phyloP scores from a whole-genome alignment of 1,139 yeast genomes.

The Hanseniaspora gamundiae region DNA sequence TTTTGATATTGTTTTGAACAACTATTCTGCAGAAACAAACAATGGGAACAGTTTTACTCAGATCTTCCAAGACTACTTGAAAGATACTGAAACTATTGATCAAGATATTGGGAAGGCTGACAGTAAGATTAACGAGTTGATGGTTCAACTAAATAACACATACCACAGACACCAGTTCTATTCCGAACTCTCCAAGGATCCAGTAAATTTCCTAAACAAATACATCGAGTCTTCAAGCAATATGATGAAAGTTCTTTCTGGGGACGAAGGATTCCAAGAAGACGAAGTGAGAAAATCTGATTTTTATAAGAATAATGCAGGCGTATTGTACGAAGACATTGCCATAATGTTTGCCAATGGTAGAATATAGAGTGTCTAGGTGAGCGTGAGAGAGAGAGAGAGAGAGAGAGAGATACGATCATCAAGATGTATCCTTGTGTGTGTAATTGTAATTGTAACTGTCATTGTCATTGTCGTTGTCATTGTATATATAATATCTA shows the following conservation, averaged over 20 bases:
- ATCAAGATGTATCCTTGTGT: too few relatives aligned
- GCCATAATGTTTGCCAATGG: constrained; percentile 48
- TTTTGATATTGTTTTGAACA: constrained; percentile 53
- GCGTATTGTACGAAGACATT: constrained; percentile 62
- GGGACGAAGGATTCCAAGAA: constrained; percentile 85
- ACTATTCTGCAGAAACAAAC: constrained; percentile 2
- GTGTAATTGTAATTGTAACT: too few relatives aligned
- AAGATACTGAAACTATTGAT: constrained; percentile 40
- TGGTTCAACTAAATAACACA: constrained; percentile 41
- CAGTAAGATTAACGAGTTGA: constrained; percentile 16
- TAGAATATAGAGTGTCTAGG: constrained; percentile 22
- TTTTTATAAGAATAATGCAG: constrained; percentile 57
- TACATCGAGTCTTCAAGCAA: constrained; percentile 70
- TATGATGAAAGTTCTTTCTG: constrained; percentile 61
- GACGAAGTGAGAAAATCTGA: constrained; percentile 77
- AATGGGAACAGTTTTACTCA: constrained; percentile 4
- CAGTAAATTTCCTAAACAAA: constrained; percentile 58
- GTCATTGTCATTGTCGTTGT: too few relatives aligned
- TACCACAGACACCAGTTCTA: constrained; percentile 62
- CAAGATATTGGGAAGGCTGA: constrained; percentile 19
- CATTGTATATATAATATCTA: too few relatives aligned
- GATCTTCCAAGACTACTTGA: constrained; percentile 28
- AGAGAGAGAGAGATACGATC: too few relatives aligned
- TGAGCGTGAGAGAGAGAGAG: too few relatives aligned
- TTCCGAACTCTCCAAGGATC: constrained; percentile 59